phyloP scores from a whole-genome alignment of 2,329 filamentous ascomycete genomes.

The Alternaria infectoria region DNA sequence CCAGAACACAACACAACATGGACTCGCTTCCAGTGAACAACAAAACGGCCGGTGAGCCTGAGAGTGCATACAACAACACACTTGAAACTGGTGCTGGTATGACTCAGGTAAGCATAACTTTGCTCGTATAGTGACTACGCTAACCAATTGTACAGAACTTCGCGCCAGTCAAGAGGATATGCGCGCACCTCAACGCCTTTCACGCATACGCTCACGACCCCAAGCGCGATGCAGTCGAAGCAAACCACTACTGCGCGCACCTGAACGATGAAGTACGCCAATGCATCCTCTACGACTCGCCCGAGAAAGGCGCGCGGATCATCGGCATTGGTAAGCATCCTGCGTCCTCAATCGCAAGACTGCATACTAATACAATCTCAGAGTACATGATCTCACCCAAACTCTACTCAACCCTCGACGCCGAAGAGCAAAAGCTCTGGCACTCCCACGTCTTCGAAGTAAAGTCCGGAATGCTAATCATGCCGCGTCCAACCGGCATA shows the following conservation, averaged over 20 bases:
- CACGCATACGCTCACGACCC: conserved; percentile 81
- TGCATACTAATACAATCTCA: not conserved
- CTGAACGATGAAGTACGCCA: conserved; percentile 79
- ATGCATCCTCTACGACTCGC: conserved; percentile 82
- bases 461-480: conserved; percentile 79
- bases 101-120: conserved; percentile 57
- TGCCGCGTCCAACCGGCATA: conserved; percentile 66
- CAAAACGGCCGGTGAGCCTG: conserved; percentile 56
- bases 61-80: conserved; percentile 62
- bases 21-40: conserved; percentile 49
- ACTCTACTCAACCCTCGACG: conserved; percentile 69
- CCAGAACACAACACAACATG: conserved; percentile 24
- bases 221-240: conserved; percentile 68
- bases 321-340: conserved; percentile 67
- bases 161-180: conserved; percentile 71
- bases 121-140: not conserved
- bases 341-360: not conserved
- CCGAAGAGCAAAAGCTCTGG: conserved; percentile 76
- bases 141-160: conserved; percentile 61
- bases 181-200: conserved; percentile 86
- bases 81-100: conserved; percentile 67
- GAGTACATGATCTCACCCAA: conserved; percentile 84
- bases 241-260: conserved; percentile 86
- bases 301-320: conserved; percentile 69
- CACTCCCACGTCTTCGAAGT: conserved; percentile 79